Conservation (phyloP, 441 rosid genomes). For the Populus hybrid region DNA sequence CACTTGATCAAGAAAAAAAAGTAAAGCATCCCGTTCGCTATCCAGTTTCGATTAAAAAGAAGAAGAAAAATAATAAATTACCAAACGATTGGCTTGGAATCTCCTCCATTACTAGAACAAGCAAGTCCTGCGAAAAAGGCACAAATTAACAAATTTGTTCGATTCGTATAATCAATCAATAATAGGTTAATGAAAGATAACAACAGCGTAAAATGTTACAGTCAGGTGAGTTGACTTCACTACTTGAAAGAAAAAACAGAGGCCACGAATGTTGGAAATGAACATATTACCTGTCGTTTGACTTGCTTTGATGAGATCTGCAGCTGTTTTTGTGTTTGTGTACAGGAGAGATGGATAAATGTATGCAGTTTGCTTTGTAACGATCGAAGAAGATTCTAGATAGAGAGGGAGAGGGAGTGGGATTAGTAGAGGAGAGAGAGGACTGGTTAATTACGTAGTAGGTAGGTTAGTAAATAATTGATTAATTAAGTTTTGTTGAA, state of each 20-base stretch:
- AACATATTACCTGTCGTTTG: neutral
- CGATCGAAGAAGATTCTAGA: conserved; percentile 45
- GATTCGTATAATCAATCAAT: neutral
- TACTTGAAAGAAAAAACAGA: neutral
- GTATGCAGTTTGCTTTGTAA: conserved; percentile 9
- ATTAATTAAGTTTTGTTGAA: no score
- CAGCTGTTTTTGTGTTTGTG: neutral
- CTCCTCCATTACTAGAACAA: conserved; percentile 41
- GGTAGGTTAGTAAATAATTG: no score
- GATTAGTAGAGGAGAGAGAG: neutral
- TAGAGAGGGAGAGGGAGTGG: neutral
- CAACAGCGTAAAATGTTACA: neutral
- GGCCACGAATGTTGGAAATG: neutral
- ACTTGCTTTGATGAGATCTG: neutral
- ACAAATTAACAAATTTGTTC: neutral
- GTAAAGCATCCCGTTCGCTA: neutral
- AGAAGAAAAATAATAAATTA: conserved; percentile 12
- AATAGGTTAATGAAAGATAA: neutral
- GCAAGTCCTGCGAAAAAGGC: conserved; percentile 1
- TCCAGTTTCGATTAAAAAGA: neutral
- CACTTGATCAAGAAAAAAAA: neutral
- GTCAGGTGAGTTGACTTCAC: neutral
- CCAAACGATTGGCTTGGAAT: conserved; percentile 46
- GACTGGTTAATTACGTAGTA: neutral
- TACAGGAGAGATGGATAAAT: neutral